Evolutionary conservation across 805 yeast species (phyloP), one percentile per base, ranked within the genome.

Genomic region (Clavispora carvajalis): DNA sequence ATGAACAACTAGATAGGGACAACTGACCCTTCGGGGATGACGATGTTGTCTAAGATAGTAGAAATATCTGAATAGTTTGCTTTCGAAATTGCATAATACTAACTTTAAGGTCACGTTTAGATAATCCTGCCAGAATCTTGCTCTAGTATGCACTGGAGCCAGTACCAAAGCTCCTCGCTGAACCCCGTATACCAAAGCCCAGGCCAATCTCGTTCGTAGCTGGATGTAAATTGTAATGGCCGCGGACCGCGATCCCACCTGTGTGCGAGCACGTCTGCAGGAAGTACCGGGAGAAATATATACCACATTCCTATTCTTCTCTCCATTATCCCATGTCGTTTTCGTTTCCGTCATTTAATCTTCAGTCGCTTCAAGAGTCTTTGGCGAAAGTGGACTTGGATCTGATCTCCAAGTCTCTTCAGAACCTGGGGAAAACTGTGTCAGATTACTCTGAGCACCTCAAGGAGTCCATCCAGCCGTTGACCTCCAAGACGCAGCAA

Each of bases 401-500:
- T 19, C 48, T 53, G 31, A 53, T 65, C 43, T 62, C 62, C 47
- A 65, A 65, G 38, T 59, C 65, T 16, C 54, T 68, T 34, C 60
- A 62, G 34, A 61, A 57, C 41, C 66, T 63, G 38, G 63, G 62
- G 24, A 70, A 69, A 43, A 65, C 71, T 23, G 73, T 71, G 2
- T 62, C 57, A 40, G 62, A 60, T 39, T 49, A 62, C 34, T 54
- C 64, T 15, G 74, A 63, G 45, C 74, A 65, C 47, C 59, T 77
- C 53, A 66, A 59, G 43, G 65, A 65, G 43, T 58, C 69, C 8
- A 53, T 69, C 42, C 70, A 73, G 43, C 83, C 85, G 35, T 69
- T 78, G 46, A 69, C 84, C 30, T 67, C 76, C 54, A 71, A 83
- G 56, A 80, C 85, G 8, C 69, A 74, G 11, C 70, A 79, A 52